Evolutionary conservation across 2,329 filamentous ascomycete species (phyloP).

Genomic region (Chrysosporium keratinophilum): DNA sequence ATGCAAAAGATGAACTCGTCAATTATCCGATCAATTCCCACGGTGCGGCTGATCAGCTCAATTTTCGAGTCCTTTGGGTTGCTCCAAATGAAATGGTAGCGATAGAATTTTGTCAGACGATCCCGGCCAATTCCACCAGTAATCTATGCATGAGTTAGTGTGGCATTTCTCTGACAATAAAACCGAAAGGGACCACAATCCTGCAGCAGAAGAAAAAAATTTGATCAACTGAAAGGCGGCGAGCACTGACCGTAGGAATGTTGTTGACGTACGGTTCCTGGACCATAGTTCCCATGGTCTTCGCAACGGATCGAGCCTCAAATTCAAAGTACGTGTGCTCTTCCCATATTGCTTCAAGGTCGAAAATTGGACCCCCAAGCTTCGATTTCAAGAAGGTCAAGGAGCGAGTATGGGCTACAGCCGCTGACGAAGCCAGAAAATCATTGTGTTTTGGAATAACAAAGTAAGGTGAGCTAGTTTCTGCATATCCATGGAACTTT

Average conservation of each 20-base stretch:
- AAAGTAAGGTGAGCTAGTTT: constrained; percentile 37
- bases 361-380: constrained; percentile 56
- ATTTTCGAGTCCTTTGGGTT: constrained; percentile 59
- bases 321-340: constrained; percentile 67
- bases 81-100: constrained; percentile 61
- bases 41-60: constrained; percentile 50
- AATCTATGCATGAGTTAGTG: constrained; percentile 27
- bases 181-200: too few relatives aligned
- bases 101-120: constrained; percentile 57
- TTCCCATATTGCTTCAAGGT: constrained; percentile 68
- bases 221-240: too few relatives aligned
- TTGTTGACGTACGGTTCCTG: constrained; percentile 24
- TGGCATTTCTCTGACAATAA: too few relatives aligned
- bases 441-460: constrained; percentile 42
- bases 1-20: constrained; percentile 51
- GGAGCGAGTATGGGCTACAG: constrained; percentile 56
- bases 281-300: constrained; percentile 27
- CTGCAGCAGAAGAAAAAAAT: not conserved
- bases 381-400: constrained; percentile 55
- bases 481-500: constrained; percentile 37
- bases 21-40: constrained; percentile 48
- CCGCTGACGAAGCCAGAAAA: constrained; percentile 47
- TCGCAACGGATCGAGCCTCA: constrained; percentile 54
- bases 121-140: constrained; percentile 60
- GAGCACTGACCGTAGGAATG: constrained; percentile 37